Percentiles rank a stretch among this genome's conserved stretches.
Evolutionary conservation across 345 rosid genomes (phyloP).

Genomic region (Eucalyptus paniculata): DNA sequence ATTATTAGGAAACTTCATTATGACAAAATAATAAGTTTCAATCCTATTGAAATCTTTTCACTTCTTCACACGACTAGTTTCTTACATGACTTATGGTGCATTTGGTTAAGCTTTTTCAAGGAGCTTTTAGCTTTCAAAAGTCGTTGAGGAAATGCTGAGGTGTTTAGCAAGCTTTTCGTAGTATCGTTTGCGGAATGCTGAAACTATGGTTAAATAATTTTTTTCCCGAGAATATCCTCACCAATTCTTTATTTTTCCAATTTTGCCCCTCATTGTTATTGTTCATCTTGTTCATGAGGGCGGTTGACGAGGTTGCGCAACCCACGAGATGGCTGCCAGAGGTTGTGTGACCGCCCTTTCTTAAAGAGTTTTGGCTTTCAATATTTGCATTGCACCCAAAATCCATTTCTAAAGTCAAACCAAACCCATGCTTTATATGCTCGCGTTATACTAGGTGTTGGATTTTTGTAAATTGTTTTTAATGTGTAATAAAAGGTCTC

Average conservation of each 20-base stretch:
- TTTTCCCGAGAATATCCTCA: too few species aligned
- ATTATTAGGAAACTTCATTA: neutral
- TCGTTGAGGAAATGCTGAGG: too few species aligned
- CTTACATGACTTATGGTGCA: too few species aligned
- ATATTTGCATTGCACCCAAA: too few species aligned
- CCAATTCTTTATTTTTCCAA: too few species aligned
- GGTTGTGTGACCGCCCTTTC: fast-evolving
- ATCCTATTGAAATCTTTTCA: fast-evolving
- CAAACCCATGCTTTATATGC: neutral
- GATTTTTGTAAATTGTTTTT: too few species aligned
- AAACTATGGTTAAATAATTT: too few species aligned
- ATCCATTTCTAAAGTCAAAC: too few species aligned
- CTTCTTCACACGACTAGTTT: fast-evolving
- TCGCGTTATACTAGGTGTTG: neutral
- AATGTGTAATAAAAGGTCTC: fast-evolving
- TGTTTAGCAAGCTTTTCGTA: fast-evolving
- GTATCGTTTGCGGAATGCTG: fast-evolving
- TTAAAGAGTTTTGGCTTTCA: neutral
- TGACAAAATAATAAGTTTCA: neutral
- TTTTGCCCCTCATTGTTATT: too few species aligned
- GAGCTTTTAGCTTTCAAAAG: fast-evolving
- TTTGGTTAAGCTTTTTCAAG: too few species aligned
- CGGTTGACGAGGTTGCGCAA: fast-evolving
- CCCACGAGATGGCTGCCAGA: fast-evolving
- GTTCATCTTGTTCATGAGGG: too few species aligned